Evolutionary conservation across 179 eudicot genomes (phyloP).

Genomic region (Silene noctiflora): DNA sequence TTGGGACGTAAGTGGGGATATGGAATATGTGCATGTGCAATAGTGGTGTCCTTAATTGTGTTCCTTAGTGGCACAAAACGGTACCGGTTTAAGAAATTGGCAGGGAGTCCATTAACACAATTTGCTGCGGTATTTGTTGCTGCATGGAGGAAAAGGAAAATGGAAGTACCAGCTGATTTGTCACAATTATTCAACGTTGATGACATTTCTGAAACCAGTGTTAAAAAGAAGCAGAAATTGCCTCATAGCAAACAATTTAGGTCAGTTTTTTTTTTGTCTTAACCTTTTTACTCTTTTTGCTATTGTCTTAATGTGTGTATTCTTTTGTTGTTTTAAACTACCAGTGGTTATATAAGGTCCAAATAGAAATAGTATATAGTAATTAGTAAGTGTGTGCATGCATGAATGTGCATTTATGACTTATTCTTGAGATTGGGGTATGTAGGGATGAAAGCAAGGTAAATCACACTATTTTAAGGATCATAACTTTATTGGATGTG

Average conservation of each 20-base stretch:
- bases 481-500: too few species aligned
- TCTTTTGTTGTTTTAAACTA: too few species aligned
- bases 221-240: constrained; percentile 45
- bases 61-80: constrained; percentile 60
- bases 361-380: too few species aligned
- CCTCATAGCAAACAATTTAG: constrained; percentile 82
- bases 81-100: constrained; percentile 83
- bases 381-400: too few species aligned
- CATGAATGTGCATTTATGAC: too few species aligned
- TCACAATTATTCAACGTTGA: constrained; percentile 45
- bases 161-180: constrained; percentile 53
- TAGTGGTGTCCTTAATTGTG: constrained; percentile 41
- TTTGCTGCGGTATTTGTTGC: constrained; percentile 64
- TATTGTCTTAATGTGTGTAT: too few species aligned
- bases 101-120: constrained; percentile 82
- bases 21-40: constrained; percentile 64
- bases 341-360: too few species aligned
- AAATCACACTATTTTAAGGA: too few species aligned
- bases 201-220: constrained; percentile 31
- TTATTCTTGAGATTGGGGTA: too few species aligned
- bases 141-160: constrained; percentile 59
- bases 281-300: too few species aligned
- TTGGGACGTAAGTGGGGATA: constrained; percentile 89
- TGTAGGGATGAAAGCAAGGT: too few species aligned
- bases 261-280: constrained; percentile 33